Evolutionary conservation across 2,329 filamentous ascomycete species (phyloP).

Genomic region (Cryphonectria carpinicola): DNA sequence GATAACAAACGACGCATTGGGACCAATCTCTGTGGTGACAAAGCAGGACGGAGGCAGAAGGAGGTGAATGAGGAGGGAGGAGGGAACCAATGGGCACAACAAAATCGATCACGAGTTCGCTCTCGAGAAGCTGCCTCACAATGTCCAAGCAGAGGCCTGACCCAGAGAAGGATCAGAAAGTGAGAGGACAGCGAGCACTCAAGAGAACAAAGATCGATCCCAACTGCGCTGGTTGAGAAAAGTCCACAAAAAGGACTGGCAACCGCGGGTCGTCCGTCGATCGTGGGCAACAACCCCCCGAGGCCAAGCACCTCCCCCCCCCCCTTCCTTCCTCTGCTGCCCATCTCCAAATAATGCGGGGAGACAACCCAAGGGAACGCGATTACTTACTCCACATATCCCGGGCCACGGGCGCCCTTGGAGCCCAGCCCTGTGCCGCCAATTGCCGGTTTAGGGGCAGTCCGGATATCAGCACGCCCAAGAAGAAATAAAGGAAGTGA

Average conservation of each 20-base stretch:
- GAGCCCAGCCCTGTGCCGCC: background rate
- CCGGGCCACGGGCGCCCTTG: background rate
- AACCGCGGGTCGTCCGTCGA: background rate
- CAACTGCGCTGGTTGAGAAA: background rate
- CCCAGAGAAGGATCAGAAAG: background rate
- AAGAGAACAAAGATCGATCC: background rate
- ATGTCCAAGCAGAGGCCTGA: background rate
- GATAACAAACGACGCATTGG: slow-evolving; percentile 53
- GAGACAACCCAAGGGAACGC: background rate
- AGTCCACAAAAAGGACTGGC: no score
- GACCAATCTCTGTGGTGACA: slow-evolving; percentile 12
- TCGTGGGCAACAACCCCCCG: background rate
- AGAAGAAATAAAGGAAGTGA: background rate
- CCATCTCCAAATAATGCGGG: background rate
- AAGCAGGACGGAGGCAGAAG: background rate
- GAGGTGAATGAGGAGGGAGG: background rate
- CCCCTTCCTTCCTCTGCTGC: background rate
- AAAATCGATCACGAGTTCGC: background rate
- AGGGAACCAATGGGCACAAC: background rate
- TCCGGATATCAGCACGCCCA: background rate
- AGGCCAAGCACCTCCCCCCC: background rate
- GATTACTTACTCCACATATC: background rate
- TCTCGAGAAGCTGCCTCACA: background rate
- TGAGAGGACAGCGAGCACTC: background rate
- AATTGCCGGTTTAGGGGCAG: slow-evolving; percentile 7